Evolutionary conservation across 768 basidiomycete species (phyloP), one percentile per base, ranked within the genome.

Genomic region (Kwoniella pini): DNA sequence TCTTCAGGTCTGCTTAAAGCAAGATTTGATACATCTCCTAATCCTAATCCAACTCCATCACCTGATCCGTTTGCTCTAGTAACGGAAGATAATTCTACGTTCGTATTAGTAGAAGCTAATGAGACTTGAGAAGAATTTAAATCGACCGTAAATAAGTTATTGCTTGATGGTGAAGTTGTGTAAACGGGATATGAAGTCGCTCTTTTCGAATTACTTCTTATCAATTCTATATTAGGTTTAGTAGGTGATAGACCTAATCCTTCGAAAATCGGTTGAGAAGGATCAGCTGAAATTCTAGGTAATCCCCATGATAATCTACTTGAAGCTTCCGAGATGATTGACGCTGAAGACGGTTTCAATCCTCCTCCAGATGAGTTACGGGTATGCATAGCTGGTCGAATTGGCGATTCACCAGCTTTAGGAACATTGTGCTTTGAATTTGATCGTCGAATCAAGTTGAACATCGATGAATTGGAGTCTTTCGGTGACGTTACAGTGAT

Each of bases 271-370:
- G 58, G 54, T 24, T 49, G 33, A 15, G 28, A 38, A 4, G 42
- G 42, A 39, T 62, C 61, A 3, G 54, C 36, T 12, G 51, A 31
- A 17, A 69, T 69, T 24, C 48, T 39, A 9, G 67, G 67, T 9
- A 69, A 58, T 26, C 67, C 67, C 51, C 64, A 69, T 17, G 63
- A 64, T 4, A 51, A 22, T 21, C 67, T 24, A 53, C 60, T 48
- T 21, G 53, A 54, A 4, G 54, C 38, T 26, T 56, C 48, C 19
- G 60, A 55, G 9, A 45, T 45, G 1, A 56, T 55, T 1, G 62
- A 57, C 12, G 42, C 21, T 19, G 58, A 60, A n/a, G 51, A 54
- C 22, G 59, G 59, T 39, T 53, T 31, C 31, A 61, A 26, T 2
- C 59, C 52, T 13, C 33, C 27, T n/a, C 28, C 57, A n/a, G 57